phyloP scores from a whole-genome alignment of 768 basidiomycete species.

The Hortiboletus campestris region DNA sequence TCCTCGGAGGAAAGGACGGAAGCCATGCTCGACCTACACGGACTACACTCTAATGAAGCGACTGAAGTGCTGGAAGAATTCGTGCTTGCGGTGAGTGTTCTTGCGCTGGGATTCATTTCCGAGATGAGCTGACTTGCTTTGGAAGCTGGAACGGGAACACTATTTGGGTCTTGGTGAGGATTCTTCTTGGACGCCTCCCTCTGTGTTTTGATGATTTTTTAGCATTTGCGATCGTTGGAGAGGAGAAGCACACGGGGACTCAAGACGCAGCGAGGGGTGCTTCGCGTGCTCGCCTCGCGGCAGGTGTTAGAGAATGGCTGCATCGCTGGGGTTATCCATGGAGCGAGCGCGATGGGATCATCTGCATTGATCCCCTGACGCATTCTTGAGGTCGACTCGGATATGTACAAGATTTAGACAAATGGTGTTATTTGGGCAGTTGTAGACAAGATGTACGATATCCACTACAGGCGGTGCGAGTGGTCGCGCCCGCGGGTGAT shows the following conservation, averaged over 20 bases:
- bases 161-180: conserved; percentile 77
- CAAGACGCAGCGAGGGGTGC: conserved; percentile 81
- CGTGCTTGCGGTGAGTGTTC: conserved; percentile 70
- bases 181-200: conserved; percentile 20
- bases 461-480: background rate
- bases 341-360: conserved; percentile 87
- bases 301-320: conserved; percentile 87
- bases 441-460: conserved; percentile 12
- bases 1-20: conserved; percentile 91
- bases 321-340: conserved; percentile 96
- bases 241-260: conserved; percentile 95
- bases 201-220: conserved; percentile 10
- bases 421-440: background rate
- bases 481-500: background rate
- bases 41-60: conserved; percentile 90
- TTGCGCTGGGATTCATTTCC: background rate
- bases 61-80: conserved; percentile 89
- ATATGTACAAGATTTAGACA: conserved; percentile 12
- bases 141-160: conserved; percentile 80
- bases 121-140: conserved; percentile 15
- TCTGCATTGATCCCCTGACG: conserved; percentile 84
- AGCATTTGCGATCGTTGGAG: conserved; percentile 91
- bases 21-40: conserved; percentile 85
- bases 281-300: conserved; percentile 77
- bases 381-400: conserved; percentile 43